Base-by-base conservation (phyloP, 306 rosid genomes). In the Oxytropis ochrocephala region DNA sequence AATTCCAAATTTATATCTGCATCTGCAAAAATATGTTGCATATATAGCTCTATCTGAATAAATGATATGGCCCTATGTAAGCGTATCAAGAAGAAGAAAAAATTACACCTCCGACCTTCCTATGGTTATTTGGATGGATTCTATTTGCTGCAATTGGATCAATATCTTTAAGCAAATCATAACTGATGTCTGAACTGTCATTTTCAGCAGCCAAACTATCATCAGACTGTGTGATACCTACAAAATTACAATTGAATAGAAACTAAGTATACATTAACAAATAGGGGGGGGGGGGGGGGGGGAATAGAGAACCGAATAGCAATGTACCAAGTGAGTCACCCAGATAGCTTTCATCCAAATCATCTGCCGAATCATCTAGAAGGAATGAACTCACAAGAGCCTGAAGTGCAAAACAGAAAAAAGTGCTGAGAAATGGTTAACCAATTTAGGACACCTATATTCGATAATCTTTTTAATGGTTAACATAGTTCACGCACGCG, bases 91-190 rank as follows among this genome's bases (percentile, higher is more conserved):
- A 65, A 61, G 67, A 61, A 70, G 21, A 55, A 9, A 75, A 78
- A 63, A 64, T 17, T 39, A 57, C 29, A 39, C 52, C 51, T 64
- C 72, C 19, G 54, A 93, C 98, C 85, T 85, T 93, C 84, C 98
- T 86, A 56, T 85, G 85, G 72, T 93, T 82, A 79, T 93, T 90
- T 41, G 97, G 98, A 80, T 93, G 98, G 76, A 90, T 79, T 81
- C 98, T 85, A 77, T 86, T 88, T 13, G 98, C 96, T 6, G 96
- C 91, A 69, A 85, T 82, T 33, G 97, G 98, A 72, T 93, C 98
- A 50, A 93, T 86, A 70, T 71, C 80, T 67, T 82, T 86, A 65
- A 93, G 98, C 75, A 75, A 63, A 11, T 82, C 85, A 67, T 88
- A 87, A 75, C 77, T 62, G 75, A 70, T 44, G 52, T 39, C 73